phyloP scores from a whole-genome alignment of 345 rosid species.

The Hibiscus mutabilis region DNA sequence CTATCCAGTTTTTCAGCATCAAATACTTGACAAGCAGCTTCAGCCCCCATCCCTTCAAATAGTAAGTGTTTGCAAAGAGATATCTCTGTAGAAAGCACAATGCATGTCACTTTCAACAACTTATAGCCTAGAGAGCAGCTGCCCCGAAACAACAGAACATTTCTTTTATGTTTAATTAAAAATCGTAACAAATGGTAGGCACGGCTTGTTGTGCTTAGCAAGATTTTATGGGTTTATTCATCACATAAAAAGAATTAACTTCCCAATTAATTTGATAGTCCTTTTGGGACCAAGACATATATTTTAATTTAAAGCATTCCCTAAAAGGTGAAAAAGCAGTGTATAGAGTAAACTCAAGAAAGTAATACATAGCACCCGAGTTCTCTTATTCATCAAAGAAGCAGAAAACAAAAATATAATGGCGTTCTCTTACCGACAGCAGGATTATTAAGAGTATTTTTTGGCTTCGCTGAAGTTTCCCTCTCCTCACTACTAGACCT shows the following conservation, averaged over 20 bases:
- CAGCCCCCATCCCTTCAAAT: conserved; percentile 51
- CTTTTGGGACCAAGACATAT: background rate
- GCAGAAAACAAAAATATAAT: background rate
- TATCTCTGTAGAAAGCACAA: conserved; percentile 44
- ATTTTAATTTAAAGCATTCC: background rate
- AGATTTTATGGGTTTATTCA: background rate
- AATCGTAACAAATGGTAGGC: background rate
- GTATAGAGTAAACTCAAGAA: background rate
- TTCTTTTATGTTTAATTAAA: conserved; percentile 5
- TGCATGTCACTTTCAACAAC: conserved; percentile 9
- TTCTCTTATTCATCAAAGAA: background rate
- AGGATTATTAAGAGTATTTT: conserved; percentile 34
- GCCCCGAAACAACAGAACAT: conserved; percentile 6
- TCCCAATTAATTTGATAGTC: background rate
- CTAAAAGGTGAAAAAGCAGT: background rate
- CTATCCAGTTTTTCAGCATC: conserved; percentile 46
- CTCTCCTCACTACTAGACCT: conserved; percentile 24
- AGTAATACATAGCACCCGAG: background rate
- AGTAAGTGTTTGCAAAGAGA: conserved; percentile 65
- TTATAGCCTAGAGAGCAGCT: conserved; percentile 6
- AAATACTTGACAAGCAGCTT: conserved; percentile 60
- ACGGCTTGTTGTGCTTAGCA: background rate
- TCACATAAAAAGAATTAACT: background rate
- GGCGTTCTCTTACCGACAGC: conserved; percentile 50
- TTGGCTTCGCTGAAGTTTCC: conserved; percentile 27